Evolutionary conservation across 805 yeast species (phyloP), one percentile per base, ranked within the genome.

Genomic region (Sugiyamaella americana): DNA sequence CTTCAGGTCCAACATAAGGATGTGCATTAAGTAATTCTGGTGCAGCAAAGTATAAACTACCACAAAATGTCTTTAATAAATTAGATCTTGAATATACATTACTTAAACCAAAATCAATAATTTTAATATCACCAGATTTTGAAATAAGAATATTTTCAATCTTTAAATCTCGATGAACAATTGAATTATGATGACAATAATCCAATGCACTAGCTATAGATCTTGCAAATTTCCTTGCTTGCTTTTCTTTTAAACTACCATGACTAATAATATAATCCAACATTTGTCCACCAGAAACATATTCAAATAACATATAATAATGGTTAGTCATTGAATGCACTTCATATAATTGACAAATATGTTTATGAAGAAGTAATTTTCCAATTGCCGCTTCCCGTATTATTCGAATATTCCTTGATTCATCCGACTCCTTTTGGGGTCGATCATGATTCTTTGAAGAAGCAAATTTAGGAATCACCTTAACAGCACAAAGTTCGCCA

Each of bases 231-330:
- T 85, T 85, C 44, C 98, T 75, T 3, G 98, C 98, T 61, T 87
- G 94, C 50, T 84, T 79, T 64, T 93, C 99, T 65, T 88, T 87
- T 54, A 93, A 72, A 1, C 93, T 82, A 2, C 98, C 98, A 68
- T 93, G 98, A 21, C 95, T 82, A 51, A 93, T 96, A 56, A 93
- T 93, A 64, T 91, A 93, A 68, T 93, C 99, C 52, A 93, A 77
- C 85, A 93, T 79, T 67, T 93, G 98, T 22, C 98, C 98, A 38
- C 98, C 99, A 24, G 93, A 84, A 16, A 93, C 95, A 62, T 87
- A 91, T 64, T 93, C 99, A 67, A 93, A 91, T 49, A 93, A 74
- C 95, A 93, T 87, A 68, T 93, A 93, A 68, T 85, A 93, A 65
- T 93, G 98, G 54, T 87, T 87, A 6, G 96, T 85, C 97, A 91